These are phyloP conservation scores for Umbellularia californica DNA, from an alignment of 164 flowering plant genomes.

Conservation along the genomic window DNA sequence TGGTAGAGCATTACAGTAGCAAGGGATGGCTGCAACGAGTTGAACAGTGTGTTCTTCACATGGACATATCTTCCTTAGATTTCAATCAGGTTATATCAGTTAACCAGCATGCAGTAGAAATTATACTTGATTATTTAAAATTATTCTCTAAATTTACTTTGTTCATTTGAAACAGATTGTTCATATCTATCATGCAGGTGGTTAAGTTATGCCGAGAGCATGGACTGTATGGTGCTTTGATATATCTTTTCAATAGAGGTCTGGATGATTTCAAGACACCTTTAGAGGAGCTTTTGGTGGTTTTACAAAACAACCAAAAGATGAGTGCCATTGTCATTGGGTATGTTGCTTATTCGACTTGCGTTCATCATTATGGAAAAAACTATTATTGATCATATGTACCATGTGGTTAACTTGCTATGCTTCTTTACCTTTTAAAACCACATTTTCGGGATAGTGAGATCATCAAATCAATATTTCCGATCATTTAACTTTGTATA, in stretches of 20 bases:
- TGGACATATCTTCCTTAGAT: conserved; percentile 97
- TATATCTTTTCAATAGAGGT: conserved; percentile 92
- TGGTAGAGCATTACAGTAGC: conserved; percentile 92
- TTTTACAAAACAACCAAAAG: conserved; percentile 46
- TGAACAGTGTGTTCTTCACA: conserved; percentile 98
- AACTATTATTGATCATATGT: not conserved
- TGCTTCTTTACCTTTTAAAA: not conserved
- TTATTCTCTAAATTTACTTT: not conserved
- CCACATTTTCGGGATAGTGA: not conserved
- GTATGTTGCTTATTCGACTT: conserved; percentile 33
- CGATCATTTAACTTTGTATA: not conserved
- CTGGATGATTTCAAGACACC: conserved; percentile 90
- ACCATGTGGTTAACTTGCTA: not conserved
- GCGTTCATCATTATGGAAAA: not conserved
- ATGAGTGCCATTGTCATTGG: conserved; percentile 64
- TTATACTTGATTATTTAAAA: not conserved
- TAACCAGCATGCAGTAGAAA: not conserved
- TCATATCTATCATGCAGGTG: conserved; percentile 44
- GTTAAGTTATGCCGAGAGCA: conserved; percentile 88
- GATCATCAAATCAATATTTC: not conserved
- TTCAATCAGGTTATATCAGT: conserved; percentile 73
- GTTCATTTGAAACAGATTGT: not conserved
- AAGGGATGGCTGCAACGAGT: conserved; percentile 98
- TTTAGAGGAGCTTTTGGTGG: conserved; percentile 80
- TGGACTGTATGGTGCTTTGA: conserved; percentile 81